These are phyloP conservation scores for Paraphoma chrysanthemicola DNA, from an alignment of 2,329 filamentous ascomycete genomes.

Conservation along the genomic window DNA sequence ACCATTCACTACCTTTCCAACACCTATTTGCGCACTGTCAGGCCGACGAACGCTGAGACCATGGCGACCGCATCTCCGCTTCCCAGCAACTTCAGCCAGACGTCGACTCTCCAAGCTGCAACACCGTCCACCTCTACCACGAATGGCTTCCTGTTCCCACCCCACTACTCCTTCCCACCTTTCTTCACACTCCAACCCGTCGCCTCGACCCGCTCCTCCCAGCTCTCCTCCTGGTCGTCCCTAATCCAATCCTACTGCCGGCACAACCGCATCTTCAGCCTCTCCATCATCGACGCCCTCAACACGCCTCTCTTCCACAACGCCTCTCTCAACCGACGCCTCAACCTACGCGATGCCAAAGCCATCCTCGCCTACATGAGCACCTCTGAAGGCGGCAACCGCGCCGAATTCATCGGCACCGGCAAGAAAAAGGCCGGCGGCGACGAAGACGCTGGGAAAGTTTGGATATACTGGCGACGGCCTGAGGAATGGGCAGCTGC, in stretches of 20 bases:
- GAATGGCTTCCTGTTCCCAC: slow-evolving; percentile 50
- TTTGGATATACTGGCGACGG: slow-evolving; percentile 84
- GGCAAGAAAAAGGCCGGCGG: slow-evolving; percentile 22
- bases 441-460: slow-evolving; percentile 39
- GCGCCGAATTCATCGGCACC: slow-evolving; percentile 69
- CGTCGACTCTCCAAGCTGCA: slow-evolving; percentile 12
- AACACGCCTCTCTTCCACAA: slow-evolving; percentile 66
- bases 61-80: slow-evolving; percentile 22
- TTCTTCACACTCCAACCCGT: slow-evolving; percentile 87
- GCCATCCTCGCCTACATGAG: slow-evolving; percentile 65
- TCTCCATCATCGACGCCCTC: slow-evolving; percentile 67
- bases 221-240: slow-evolving; percentile 84
- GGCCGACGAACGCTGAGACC: no score
- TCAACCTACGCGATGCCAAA: slow-evolving; percentile 61
- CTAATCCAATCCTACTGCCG: slow-evolving; percentile 86
- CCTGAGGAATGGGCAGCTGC: slow-evolving; percentile 88
- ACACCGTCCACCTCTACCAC: slow-evolving; percentile 6
- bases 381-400: slow-evolving; percentile 57
- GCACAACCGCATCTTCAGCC: slow-evolving; percentile 76
- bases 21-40: background rate
- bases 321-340: slow-evolving; percentile 48
- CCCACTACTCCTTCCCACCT: slow-evolving; percentile 76
- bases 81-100: slow-evolving; percentile 9
- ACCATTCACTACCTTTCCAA: background rate
- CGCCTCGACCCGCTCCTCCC: slow-evolving; percentile 73